These are phyloP conservation scores for Oryza punctata DNA, from an alignment of 176 grass and related monocot species.

Conservation along the genomic window DNA sequence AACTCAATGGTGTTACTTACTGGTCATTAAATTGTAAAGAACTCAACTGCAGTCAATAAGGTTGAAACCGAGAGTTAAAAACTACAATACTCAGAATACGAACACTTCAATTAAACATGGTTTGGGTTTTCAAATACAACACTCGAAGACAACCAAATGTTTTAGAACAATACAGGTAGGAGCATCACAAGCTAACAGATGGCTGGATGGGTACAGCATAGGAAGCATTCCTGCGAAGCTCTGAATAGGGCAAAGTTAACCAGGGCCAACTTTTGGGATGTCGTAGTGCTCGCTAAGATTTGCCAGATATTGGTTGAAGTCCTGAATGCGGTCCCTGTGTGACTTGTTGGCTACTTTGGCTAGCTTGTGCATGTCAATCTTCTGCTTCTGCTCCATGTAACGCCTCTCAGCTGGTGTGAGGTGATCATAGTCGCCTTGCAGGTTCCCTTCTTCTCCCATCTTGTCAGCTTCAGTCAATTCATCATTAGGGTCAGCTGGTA, in stretches of 20 bases:
- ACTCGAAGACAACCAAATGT: not conserved
- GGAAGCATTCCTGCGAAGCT: not conserved
- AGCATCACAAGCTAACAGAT: not conserved
- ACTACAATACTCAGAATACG: not conserved
- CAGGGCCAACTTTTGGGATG: constrained; percentile 93
- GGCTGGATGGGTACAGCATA: not conserved
- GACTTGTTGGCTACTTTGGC: constrained; percentile 87
- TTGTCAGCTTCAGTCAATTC: constrained; percentile 51
- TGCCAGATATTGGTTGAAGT: constrained; percentile 85
- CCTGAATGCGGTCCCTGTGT: constrained; percentile 73
- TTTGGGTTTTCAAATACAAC: not conserved
- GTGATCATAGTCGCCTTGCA: constrained; percentile 46
- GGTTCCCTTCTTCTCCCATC: constrained; percentile 50
- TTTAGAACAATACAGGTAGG: not conserved
- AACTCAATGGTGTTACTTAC: no score
- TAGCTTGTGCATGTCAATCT: constrained; percentile 59
- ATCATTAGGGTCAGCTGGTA: constrained; percentile 42
- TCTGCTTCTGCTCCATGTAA: constrained; percentile 85
- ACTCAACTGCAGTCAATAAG: not conserved
- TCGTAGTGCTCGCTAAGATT: constrained; percentile 97
- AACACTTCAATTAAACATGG: not conserved
- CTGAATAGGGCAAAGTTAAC: constrained; percentile 30
- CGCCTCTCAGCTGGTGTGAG: constrained; percentile 76
- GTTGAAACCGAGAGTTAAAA: not conserved
- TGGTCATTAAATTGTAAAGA: no score